Percentiles rank a stretch among this genome's conserved stretches.
These are phyloP conservation scores for Megacollybia platyphylla DNA, from an alignment of 1,284 basidiomycete species.

Conservation along the genomic window DNA sequence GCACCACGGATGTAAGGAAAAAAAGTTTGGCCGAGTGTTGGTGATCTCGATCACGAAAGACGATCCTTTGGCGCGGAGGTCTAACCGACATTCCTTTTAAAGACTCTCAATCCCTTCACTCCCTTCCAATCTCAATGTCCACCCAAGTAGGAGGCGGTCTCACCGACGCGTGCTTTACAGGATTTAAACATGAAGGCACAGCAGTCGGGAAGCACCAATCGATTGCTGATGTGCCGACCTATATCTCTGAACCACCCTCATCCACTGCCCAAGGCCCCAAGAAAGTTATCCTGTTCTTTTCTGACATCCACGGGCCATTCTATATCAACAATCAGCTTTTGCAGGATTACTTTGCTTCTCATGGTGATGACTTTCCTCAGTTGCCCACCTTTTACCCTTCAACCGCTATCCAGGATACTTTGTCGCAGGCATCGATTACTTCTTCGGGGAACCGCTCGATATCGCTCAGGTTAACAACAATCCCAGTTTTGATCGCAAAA, in stretches of 20 bases:
- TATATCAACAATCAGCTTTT: constrained; percentile 36
- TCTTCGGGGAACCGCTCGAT: constrained; percentile 35
- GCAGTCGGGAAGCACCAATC: constrained; percentile 26
- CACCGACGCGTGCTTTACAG: constrained; percentile 29
- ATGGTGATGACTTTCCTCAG: constrained; percentile 20
- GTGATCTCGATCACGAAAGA: no score
- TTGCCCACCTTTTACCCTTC: not conserved
- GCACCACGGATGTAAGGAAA: no score
- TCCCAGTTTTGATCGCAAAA: constrained; percentile 22
- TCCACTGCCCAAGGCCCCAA: constrained; percentile 5
- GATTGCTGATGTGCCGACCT: constrained; percentile 35
- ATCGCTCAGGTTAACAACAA: constrained; percentile 17
- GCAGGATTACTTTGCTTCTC: constrained; percentile 37
- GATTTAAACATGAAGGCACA: constrained; percentile 34
- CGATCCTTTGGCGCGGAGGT: no score
- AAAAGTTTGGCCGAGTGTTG: no score
- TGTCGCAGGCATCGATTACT: constrained; percentile 43
- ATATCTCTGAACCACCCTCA: constrained; percentile 31
- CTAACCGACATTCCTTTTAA: no score
- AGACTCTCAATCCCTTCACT: no score
- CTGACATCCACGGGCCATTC: constrained; percentile 34
- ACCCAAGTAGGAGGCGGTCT: constrained; percentile 24
- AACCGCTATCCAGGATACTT: constrained; percentile 26
- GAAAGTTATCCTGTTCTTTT: constrained; percentile 30
- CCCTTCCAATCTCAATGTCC: not conserved